phyloP scores from a whole-genome alignment of 31 red algal genomes.

The Asparagopsis taxiformis region DNA sequence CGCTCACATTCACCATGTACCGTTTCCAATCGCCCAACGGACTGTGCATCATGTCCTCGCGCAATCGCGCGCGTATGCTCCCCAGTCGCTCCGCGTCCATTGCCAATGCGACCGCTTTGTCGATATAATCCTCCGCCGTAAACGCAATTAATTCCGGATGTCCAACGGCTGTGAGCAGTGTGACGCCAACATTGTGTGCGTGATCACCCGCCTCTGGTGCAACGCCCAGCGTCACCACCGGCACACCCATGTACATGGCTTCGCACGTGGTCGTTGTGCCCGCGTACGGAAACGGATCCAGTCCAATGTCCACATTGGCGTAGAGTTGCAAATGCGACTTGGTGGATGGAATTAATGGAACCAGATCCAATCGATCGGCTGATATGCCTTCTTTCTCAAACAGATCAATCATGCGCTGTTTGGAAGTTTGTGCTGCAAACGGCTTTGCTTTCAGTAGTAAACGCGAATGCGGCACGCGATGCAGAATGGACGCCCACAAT shows the following conservation, averaged over 20 bases:
- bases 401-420: slow-evolving; percentile 42
- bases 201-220: slow-evolving; percentile 79
- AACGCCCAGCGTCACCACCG: slow-evolving; percentile 79
- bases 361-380: slow-evolving; percentile 62
- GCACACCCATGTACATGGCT: slow-evolving; percentile 87
- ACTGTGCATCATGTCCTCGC: slow-evolving; percentile 74
- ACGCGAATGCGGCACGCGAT: slow-evolving; percentile 68
- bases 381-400: slow-evolving; percentile 65
- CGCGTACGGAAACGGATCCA: slow-evolving; percentile 92
- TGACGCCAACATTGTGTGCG: slow-evolving; percentile 75
- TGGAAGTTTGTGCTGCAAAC: slow-evolving; percentile 22
- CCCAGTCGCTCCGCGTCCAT: slow-evolving; percentile 50
- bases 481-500: slow-evolving; percentile 74
- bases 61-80: slow-evolving; percentile 38
- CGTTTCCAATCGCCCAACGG: slow-evolving; percentile 46
- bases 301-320: too few species aligned
- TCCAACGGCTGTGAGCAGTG: slow-evolving; percentile 61
- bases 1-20: slow-evolving; percentile 58
- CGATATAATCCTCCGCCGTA: slow-evolving; percentile 66
- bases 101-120: slow-evolving; percentile 69
- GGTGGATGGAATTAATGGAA: too few species aligned
- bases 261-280: slow-evolving; percentile 91
- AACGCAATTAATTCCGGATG: slow-evolving; percentile 72
- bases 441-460: slow-evolving; percentile 69
- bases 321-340: too few species aligned